Conservation (phyloP, 2,329 filamentous ascomycete genomes). For the Fusarium solani-melongenae region DNA sequence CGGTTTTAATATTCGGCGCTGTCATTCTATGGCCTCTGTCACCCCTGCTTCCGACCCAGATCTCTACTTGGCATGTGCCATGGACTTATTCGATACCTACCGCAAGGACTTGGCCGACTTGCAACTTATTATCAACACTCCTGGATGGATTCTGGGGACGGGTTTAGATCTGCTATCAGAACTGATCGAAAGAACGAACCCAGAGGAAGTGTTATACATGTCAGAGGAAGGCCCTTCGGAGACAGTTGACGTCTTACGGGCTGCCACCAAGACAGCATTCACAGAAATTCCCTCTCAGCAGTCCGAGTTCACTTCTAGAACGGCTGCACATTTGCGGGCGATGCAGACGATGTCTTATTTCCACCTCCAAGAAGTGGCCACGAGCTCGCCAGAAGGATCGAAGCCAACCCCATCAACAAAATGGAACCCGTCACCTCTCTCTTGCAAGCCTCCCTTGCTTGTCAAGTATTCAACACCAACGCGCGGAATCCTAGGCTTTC, state of each 20-base stretch:
- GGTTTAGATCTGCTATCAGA: constrained; percentile 73
- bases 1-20: constrained; percentile 59
- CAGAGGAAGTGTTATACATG: constrained; percentile 75
- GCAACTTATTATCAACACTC: constrained; percentile 78
- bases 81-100: constrained; percentile 72
- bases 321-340: constrained; percentile 72
- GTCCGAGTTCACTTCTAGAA: constrained; percentile 66
- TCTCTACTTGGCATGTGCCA: constrained; percentile 72
- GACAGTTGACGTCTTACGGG: constrained; percentile 64
- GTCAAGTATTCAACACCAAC: constrained; percentile 66
- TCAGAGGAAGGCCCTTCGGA: constrained; percentile 70
- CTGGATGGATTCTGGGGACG: constrained; percentile 78
- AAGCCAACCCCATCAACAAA: constrained; percentile 30
- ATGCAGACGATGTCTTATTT: constrained; percentile 89
- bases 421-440: constrained; percentile 68
- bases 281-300: constrained; percentile 68
- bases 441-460: constrained; percentile 67
- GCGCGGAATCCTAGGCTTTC: constrained; percentile 70
- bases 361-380: constrained; percentile 56
- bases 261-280: constrained; percentile 57
- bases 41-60: constrained; percentile 74
- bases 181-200: constrained; percentile 64
- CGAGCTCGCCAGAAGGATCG: constrained; percentile 10
- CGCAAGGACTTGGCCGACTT: constrained; percentile 55
- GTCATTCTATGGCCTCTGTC: constrained; percentile 74